Percentiles rank a stretch among this genome's conserved stretches.
phyloP scores from a whole-genome alignment of 371 early-diverging fungal genomes.

The Apophysomyces trapeziformis region DNA sequence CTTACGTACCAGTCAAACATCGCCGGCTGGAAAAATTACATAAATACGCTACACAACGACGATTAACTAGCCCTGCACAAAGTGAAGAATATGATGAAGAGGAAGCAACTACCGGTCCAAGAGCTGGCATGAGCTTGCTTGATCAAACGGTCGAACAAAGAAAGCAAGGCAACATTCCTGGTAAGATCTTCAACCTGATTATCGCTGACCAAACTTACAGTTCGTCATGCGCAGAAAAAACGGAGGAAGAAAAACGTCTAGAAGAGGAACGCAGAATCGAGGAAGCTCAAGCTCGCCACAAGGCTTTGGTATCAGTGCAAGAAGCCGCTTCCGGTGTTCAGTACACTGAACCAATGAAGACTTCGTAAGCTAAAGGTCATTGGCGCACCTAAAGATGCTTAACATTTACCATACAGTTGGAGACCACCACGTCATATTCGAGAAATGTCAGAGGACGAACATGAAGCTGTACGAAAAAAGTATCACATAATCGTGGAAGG shows the following conservation, averaged over 20 bases:
- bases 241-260: slow-evolving; percentile 79
- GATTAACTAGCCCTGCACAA: slow-evolving; percentile 30
- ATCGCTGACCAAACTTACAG: not conserved
- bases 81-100: slow-evolving; percentile 47
- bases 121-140: slow-evolving; percentile 73
- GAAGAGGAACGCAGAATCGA: slow-evolving; percentile 87
- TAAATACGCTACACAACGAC: slow-evolving; percentile 52
- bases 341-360: slow-evolving; percentile 86
- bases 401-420: slow-evolving; percentile 58
- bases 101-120: slow-evolving; percentile 60
- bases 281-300: slow-evolving; percentile 80
- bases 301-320: slow-evolving; percentile 81
- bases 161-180: slow-evolving; percentile 58
- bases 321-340: slow-evolving; percentile 88
- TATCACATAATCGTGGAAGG: slow-evolving; percentile 80
- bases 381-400: not conserved
- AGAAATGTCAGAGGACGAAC: slow-evolving; percentile 54
- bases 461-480: slow-evolving; percentile 62
- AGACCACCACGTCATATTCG: slow-evolving; percentile 77
- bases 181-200: slow-evolving; percentile 28
- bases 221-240: slow-evolving; percentile 58
- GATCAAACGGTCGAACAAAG: slow-evolving; percentile 85
- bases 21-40: slow-evolving; percentile 65
- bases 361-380: slow-evolving; percentile 51
- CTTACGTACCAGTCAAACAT: slow-evolving; percentile 83